These are phyloP conservation scores for Cryptococcus sp. DNA, from an alignment of 1,284 basidiomycete genomes.

Conservation along the genomic window DNA sequence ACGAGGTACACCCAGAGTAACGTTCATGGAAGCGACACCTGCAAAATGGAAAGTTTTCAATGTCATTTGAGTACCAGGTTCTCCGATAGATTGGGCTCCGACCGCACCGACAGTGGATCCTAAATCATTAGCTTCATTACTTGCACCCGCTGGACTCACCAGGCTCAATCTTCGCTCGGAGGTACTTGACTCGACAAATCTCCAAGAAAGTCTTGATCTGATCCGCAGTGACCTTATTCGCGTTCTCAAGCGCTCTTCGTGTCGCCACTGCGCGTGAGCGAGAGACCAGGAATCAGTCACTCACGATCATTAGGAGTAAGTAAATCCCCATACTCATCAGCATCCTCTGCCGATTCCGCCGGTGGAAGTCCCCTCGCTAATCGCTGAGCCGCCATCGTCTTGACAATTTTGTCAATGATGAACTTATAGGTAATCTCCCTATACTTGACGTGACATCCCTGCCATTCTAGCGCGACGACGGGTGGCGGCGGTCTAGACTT, in stretches of 20 bases:
- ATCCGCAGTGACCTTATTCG: constrained; percentile 77
- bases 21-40: constrained; percentile 99
- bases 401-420: constrained; percentile 64
- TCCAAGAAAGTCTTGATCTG: constrained; percentile 78
- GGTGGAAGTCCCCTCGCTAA: constrained; percentile 75
- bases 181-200: constrained; percentile 84
- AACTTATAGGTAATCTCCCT: constrained; percentile 71
- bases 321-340: constrained; percentile 52
- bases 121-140: constrained; percentile 30
- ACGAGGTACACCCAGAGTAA: constrained; percentile 97
- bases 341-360: constrained; percentile 60
- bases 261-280: constrained; percentile 33
- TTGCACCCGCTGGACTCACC: neutral
- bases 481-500: neutral
- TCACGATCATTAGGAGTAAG: constrained; percentile 32
- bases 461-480: constrained; percentile 32
- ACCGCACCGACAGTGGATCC: constrained; percentile 97
- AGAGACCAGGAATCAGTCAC: neutral
- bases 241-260: constrained; percentile 76
- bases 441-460: constrained; percentile 67
- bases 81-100: constrained; percentile 98
- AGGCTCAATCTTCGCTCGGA: constrained; percentile 81
- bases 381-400: constrained; percentile 65
- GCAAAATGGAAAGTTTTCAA: constrained; percentile 99
- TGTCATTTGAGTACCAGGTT: constrained; percentile 99